Evolutionary conservation across 352 stramenopile species (phyloP).

Genomic region (Globisporangium acanthophoron): DNA sequence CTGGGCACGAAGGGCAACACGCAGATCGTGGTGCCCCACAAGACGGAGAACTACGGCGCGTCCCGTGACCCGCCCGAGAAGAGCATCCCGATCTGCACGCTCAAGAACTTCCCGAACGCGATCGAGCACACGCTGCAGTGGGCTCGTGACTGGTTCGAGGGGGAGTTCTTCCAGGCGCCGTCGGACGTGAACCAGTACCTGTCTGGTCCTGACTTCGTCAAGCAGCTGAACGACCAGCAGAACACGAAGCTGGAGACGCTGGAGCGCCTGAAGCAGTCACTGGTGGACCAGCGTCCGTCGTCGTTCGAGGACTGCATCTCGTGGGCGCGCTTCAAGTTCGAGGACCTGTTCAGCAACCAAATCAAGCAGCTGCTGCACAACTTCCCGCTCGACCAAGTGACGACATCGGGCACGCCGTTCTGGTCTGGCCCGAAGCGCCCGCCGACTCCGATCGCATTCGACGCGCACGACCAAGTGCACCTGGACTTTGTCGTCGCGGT

Average conservation of each 20-base stretch:
- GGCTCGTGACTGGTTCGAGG: slow-evolving; percentile 99
- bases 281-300: slow-evolving; percentile 89
- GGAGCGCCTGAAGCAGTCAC: slow-evolving; percentile 87
- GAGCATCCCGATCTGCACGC: slow-evolving; percentile 98
- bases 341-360: slow-evolving; percentile 97
- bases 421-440: slow-evolving; percentile 98
- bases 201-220: slow-evolving; percentile 78
- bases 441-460: slow-evolving; percentile 92
- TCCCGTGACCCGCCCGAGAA: slow-evolving; percentile 98
- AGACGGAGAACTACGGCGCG: slow-evolving; percentile 96
- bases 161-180: slow-evolving; percentile 95
- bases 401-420: slow-evolving; percentile 95
- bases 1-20: slow-evolving; percentile 99
- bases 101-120: slow-evolving; percentile 99
- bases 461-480: slow-evolving; percentile 88
- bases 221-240: slow-evolving; percentile 93
- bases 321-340: slow-evolving; percentile 98
- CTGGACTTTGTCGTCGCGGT: slow-evolving; percentile 95
- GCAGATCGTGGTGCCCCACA: slow-evolving; percentile 86
- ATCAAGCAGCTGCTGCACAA: slow-evolving; percentile 98
- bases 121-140: slow-evolving; percentile 99
- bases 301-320: slow-evolving; percentile 97
- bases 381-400: slow-evolving; percentile 97
- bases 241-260: slow-evolving; percentile 97
- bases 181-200: slow-evolving; percentile 96